Conservation (phyloP, 306 rosid genomes). For the Pterocarpus santalinus region DNA sequence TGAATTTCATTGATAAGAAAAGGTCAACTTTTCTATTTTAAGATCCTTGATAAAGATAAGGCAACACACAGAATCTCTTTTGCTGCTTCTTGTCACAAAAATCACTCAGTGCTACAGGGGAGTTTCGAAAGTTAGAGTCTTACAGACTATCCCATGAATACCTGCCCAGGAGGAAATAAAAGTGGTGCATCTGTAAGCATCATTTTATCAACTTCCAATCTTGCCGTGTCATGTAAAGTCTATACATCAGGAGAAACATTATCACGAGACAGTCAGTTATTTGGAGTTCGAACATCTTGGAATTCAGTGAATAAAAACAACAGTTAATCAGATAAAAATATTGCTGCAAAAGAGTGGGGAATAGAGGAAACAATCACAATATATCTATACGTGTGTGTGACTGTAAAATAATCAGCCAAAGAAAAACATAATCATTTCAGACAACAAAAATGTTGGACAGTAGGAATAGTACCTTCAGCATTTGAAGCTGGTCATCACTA, state of each 20-base stretch:
- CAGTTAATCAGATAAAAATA: constrained; percentile 5
- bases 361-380: constrained; percentile 19
- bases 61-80: background rate
- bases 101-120: constrained; percentile 4
- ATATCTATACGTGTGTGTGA: background rate
- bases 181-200: constrained; percentile 98
- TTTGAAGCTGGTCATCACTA: constrained; percentile 67
- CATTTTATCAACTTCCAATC: constrained; percentile 80
- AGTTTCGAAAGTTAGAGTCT: background rate
- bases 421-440: background rate
- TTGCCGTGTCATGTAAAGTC: constrained; percentile 68
- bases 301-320: constrained; percentile 27
- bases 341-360: constrained; percentile 8
- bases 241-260: constrained; percentile 46
- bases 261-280: constrained; percentile 23
- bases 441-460: constrained; percentile 39
- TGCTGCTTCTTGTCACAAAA: constrained; percentile 30
- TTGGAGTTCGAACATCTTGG: background rate
- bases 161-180: constrained; percentile 97
- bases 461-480: constrained; percentile 64
- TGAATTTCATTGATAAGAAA: background rate
- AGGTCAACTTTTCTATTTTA: background rate
- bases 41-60: background rate
- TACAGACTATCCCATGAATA: constrained; percentile 40
- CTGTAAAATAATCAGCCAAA: background rate